Conservation (phyloP, 129 eudicot species). For the Erigeron canadensis region DNA sequence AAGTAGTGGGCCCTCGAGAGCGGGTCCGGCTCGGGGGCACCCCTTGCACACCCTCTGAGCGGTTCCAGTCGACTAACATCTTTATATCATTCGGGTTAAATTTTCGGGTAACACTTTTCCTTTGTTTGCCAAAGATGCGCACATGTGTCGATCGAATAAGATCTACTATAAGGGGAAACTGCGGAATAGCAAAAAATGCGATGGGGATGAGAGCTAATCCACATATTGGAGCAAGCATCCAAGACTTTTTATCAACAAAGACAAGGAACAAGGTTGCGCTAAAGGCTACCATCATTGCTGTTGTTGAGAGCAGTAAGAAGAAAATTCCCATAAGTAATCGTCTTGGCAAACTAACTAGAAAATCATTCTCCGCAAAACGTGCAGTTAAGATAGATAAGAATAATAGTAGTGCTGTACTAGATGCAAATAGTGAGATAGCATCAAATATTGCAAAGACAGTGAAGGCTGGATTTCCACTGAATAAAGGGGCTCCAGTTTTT, state of each 20-base stretch:
- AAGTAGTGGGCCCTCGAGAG: no score
- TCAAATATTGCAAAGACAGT: slow-evolving; percentile 30
- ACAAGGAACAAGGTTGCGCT: slow-evolving; percentile 28
- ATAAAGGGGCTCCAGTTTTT: slow-evolving; percentile 20
- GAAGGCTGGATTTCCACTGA: neutral
- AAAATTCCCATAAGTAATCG: slow-evolving; percentile 32
- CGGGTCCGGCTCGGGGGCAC: no score
- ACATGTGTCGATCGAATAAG: slow-evolving; percentile 14
- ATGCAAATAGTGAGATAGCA: slow-evolving; percentile 38
- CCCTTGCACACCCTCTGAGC: no score
- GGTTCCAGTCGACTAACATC: no score
- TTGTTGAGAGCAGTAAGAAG: slow-evolving; percentile 24
- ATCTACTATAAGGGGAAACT: slow-evolving; percentile 31
- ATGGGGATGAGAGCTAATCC: slow-evolving; percentile 21
- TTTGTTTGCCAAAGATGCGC: slow-evolving; percentile 12
- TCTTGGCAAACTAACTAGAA: slow-evolving; percentile 16
- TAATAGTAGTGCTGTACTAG: slow-evolving; percentile 24
- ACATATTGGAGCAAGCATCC: slow-evolving; percentile 30
- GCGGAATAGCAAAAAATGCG: slow-evolving; percentile 13
- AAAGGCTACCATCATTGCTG: slow-evolving; percentile 38
- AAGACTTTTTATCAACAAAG: slow-evolving; percentile 14
- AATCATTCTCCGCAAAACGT: slow-evolving; percentile 36
- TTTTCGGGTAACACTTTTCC: neutral
- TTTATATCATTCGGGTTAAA: neutral
- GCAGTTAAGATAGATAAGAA: slow-evolving; percentile 32